These are phyloP conservation scores for Sporisorium reilianum DNA, from an alignment of 1,284 basidiomycete genomes.

Conservation along the genomic window DNA sequence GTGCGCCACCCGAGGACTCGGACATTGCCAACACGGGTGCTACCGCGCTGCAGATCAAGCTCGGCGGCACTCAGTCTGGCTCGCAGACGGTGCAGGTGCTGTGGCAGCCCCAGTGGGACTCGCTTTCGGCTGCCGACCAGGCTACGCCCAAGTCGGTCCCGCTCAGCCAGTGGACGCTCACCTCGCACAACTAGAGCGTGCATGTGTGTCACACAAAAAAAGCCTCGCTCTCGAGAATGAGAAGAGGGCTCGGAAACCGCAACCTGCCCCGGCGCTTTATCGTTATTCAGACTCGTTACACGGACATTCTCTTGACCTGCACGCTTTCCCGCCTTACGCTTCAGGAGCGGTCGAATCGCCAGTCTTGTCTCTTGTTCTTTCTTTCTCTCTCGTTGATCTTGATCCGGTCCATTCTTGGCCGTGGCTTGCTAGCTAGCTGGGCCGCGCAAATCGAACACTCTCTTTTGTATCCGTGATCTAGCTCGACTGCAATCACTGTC, in stretches of 20 bases:
- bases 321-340: constrained; percentile 11
- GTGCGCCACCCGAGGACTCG: constrained; percentile 72
- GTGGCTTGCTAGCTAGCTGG: neutral
- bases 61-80: constrained; percentile 68
- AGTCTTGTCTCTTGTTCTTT: neutral
- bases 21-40: constrained; percentile 83
- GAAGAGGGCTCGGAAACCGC: constrained; percentile 1
- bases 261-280: neutral
- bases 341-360: constrained; percentile 14
- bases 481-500: constrained; percentile 11
- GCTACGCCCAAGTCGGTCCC: constrained; percentile 60
- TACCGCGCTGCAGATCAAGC: constrained; percentile 81
- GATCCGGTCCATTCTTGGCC: neutral
- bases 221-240: neutral
- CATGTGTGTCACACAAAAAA: neutral
- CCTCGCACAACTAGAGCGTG: constrained; percentile 58
- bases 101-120: constrained; percentile 68
- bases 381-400: neutral
- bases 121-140: constrained; percentile 51
- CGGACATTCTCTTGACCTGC: constrained; percentile 13
- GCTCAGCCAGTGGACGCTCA: constrained; percentile 63
- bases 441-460: constrained; percentile 4
- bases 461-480: constrained; percentile 17
- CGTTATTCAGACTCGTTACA: constrained; percentile 5
- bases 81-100: constrained; percentile 72